Evolutionary conservation across 2,329 filamentous ascomycete species (phyloP), one percentile per base, ranked within the genome.

Genomic region (Aspergillus quadrilineatus): DNA sequence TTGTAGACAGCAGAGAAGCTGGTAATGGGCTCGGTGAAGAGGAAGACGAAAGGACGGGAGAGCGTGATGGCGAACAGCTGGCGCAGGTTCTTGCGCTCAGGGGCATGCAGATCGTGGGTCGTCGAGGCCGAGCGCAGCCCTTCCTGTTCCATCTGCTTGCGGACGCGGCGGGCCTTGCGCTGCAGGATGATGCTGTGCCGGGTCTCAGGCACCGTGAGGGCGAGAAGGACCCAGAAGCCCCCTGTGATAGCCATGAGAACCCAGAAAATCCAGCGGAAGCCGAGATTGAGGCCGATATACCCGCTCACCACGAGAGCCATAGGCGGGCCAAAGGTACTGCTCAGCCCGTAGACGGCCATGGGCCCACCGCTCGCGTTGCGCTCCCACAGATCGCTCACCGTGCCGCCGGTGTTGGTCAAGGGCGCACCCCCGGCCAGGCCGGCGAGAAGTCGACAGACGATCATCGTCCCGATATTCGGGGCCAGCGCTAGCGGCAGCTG

Each of bases 61-160:
- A 90, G 75, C 15, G 82, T 83, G 22, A 88, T 76, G 6, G 89
- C 87, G 53, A 90, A 90, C 5, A 88, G 86, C 73, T 90, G 86
- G 2, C 83, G 87, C 30, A 88, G 60, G 65, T 89, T 87, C 82
- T 90, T 88, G 64, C 80, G 81, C 72, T 60, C 50, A 15, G 57
- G 44, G 75, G 69, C 67, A 29, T 66, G 60, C 7, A 63, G 26
- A 39, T 67, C 67, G 1, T 49, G 82, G 76, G 57, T 79, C 73
- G 17, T 80, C 84, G 3, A 88, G 85, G 69, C 83, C 86, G 65
- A 90, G 66, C 62, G 86, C 82, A 63, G 78, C 74, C 79, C 76
- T 72, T 64, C 80, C 73, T 30, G 75, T 71, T 1, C 66, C 74
- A 68, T 68, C 41, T 61, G 52, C 57, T 77, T 73, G 56, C 82